phyloP scores from a whole-genome alignment of 345 rosid species.

The Cardamine resedifolia region DNA sequence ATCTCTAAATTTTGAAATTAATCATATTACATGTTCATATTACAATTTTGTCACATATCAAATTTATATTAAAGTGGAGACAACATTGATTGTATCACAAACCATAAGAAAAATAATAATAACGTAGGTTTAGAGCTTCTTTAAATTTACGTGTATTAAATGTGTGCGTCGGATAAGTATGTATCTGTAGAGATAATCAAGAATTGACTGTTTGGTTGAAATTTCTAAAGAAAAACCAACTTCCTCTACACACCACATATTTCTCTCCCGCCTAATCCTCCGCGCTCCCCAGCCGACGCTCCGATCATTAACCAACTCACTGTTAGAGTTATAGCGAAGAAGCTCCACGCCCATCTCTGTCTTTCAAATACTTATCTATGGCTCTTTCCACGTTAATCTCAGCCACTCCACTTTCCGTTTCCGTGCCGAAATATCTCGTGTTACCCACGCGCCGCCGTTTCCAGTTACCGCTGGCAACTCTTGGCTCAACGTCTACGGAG shows the following conservation, averaged over 20 bases:
- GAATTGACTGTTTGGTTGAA: background rate
- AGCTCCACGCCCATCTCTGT: background rate
- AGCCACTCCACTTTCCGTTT: constrained; percentile 42
- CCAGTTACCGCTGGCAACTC: constrained; percentile 38
- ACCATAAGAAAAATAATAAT: background rate
- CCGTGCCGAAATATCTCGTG: constrained; percentile 26
- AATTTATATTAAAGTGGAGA: too few species aligned
- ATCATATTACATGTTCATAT: too few species aligned
- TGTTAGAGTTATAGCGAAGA: background rate
- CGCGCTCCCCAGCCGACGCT: background rate
- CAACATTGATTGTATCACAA: background rate
- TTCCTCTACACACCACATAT: constrained; percentile 32
- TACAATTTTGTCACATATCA: background rate
- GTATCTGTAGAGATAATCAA: background rate
- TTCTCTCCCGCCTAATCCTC: constrained; percentile 39
- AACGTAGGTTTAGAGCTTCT: background rate
- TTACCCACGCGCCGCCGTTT: constrained; percentile 34
- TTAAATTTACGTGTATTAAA: background rate
- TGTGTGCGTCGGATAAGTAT: background rate
- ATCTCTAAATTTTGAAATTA: too few species aligned
- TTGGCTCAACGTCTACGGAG: constrained; percentile 48
- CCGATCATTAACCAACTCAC: background rate
- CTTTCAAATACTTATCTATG: constrained; percentile 35
- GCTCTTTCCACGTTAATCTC: constrained; percentile 52
- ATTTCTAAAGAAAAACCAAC: background rate